Evolutionary conservation across 2,329 filamentous ascomycete species (phyloP).

Genomic region (Aspergillus fumigatus): DNA sequence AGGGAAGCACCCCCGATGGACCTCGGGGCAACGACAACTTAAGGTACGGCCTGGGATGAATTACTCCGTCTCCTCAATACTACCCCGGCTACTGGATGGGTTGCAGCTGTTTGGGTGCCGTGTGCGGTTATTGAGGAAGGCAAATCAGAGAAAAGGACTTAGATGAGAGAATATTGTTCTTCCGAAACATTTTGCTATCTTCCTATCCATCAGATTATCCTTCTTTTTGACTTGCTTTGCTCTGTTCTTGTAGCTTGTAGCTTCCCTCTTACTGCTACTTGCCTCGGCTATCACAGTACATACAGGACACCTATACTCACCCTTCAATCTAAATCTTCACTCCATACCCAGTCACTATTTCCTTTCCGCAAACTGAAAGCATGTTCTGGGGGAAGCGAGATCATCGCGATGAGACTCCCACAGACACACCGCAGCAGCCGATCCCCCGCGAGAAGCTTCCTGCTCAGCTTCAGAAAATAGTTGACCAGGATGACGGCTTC

Average conservation of each 20-base stretch:
- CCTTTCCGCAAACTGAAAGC: background rate
- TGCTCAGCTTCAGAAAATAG: conserved; percentile 51
- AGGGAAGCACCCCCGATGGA: conserved; percentile 9
- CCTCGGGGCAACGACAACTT: conserved; percentile 20
- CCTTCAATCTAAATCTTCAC: background rate
- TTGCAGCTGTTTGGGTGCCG: conserved; percentile 12
- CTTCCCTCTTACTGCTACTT: background rate
- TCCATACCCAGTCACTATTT: background rate
- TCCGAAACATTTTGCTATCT: background rate
- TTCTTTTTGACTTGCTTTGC: background rate
- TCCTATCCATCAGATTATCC: background rate
- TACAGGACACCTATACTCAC: background rate
- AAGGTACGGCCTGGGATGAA: conserved; percentile 10
- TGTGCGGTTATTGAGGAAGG: conserved; percentile 8
- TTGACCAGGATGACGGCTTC: conserved; percentile 64
- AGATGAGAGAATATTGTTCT: background rate
- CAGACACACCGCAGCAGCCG: conserved; percentile 26
- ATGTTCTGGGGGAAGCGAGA: conserved; percentile 28
- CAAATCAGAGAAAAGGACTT: background rate
- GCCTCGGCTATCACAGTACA: background rate
- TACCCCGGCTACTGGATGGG: background rate
- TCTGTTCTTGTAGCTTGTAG: background rate
- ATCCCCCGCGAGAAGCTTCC: conserved; percentile 50
- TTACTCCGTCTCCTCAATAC: conserved; percentile 13
- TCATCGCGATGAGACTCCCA: conserved; percentile 19